A percentile compares a stretch with the other conserved stretches of the same genome.
Conservation (phyloP, 148 eudicot species). For the Euryodendron excelsum region DNA sequence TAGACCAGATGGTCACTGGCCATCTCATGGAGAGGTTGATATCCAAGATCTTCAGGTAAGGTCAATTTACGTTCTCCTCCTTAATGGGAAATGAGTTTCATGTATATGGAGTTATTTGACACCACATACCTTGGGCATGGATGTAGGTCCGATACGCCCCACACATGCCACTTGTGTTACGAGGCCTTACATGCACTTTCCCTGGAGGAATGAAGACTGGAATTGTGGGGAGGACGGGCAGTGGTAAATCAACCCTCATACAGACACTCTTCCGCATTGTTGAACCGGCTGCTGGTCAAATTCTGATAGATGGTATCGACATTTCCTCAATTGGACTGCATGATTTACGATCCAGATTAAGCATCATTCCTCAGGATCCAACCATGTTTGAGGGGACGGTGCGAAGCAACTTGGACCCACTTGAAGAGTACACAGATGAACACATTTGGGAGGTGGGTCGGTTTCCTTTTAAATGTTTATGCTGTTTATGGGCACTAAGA, state of each 20-base stretch:
- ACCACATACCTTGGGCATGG: neutral
- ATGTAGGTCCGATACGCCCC: constrained; percentile 53
- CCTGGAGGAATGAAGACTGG: constrained; percentile 55
- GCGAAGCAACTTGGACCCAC: constrained; percentile 63
- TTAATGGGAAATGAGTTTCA: neutral
- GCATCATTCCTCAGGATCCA: constrained; percentile 71
- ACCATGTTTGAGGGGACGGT: constrained; percentile 73
- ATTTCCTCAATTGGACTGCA: constrained; percentile 54
- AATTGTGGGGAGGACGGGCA: constrained; percentile 64
- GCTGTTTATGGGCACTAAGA: neutral
- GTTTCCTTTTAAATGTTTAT: neutral
- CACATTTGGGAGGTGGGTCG: constrained; percentile 60
- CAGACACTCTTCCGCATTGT: constrained; percentile 61
- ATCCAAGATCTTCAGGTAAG: constrained; percentile 47
- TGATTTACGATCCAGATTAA: constrained; percentile 56
- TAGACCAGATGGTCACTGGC: constrained; percentile 49
- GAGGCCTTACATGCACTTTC: constrained; percentile 62
- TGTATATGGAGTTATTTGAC: neutral
- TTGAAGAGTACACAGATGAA: constrained; percentile 57
- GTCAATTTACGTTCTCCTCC: neutral
- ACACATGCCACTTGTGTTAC: constrained; percentile 54
- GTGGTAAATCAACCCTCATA: constrained; percentile 70
- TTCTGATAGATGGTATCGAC: constrained; percentile 43
- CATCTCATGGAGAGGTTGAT: constrained; percentile 44
- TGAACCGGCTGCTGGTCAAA: constrained; percentile 53